Percentiles rank a stretch among this genome's conserved stretches.
These are phyloP conservation scores for Asclepias syriaca DNA, from an alignment of 257 asterid species.

Conservation along the genomic window DNA sequence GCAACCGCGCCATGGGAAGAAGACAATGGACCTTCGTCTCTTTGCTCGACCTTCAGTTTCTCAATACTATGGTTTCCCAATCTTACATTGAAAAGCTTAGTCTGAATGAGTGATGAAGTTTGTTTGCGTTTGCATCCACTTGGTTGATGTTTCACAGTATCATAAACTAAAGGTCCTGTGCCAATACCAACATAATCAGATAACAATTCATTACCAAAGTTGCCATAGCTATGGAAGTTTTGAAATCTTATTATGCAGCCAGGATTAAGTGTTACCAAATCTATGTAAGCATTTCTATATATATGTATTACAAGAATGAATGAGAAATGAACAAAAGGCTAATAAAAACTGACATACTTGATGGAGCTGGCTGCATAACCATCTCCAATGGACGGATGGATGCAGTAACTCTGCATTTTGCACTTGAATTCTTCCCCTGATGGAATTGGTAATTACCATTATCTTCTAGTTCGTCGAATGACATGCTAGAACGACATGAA, in stretches of 20 bases:
- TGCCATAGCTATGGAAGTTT: background rate
- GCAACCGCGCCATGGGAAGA: constrained; percentile 1
- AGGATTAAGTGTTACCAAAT: background rate
- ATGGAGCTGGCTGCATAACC: constrained; percentile 35
- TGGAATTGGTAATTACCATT: constrained; percentile 17
- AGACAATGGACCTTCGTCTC: constrained; percentile 30
- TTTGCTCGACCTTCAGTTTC: constrained; percentile 30
- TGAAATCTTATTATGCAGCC: background rate
- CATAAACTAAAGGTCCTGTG: constrained; percentile 13
- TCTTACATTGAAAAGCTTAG: constrained; percentile 4
- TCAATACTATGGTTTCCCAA: constrained; percentile 19
- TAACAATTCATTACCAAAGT: background rate
- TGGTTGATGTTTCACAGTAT: constrained; percentile 9
- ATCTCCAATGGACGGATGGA: constrained; percentile 23
- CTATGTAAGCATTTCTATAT: too few species aligned
- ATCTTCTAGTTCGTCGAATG: constrained; percentile 50
- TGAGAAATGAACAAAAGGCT: background rate
- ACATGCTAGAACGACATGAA: constrained; percentile 41
- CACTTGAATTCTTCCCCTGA: constrained; percentile 24
- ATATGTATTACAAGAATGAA: too few species aligned
- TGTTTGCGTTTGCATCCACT: constrained; percentile 11
- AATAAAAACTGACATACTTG: constrained; percentile 31
- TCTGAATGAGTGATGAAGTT: constrained; percentile 11
- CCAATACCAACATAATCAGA: background rate
- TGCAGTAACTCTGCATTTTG: constrained; percentile 23